Conservation (phyloP, 192 early-diverging fungal species). For the Umbelopsis vinacea region DNA sequence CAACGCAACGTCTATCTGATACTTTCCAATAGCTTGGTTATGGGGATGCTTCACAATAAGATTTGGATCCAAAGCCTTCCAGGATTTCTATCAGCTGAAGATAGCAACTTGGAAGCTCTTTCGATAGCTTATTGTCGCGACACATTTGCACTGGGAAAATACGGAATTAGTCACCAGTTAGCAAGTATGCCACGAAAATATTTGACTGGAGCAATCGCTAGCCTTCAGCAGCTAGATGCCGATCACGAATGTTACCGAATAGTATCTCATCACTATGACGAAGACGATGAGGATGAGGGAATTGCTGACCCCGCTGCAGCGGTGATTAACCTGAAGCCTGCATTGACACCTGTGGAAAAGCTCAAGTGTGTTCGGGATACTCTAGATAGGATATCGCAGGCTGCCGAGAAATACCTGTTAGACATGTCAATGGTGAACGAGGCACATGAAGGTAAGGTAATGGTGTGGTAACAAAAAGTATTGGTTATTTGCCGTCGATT, state of each 20-base stretch:
- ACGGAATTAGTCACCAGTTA: conserved; percentile 44
- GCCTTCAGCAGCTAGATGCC: conserved; percentile 36
- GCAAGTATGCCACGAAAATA: conserved; percentile 41
- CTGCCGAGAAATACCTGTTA: conserved; percentile 46
- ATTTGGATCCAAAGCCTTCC: conserved; percentile 55
- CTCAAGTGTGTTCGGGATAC: conserved; percentile 46
- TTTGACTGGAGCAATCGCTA: conserved; percentile 40
- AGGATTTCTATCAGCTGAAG: conserved; percentile 44
- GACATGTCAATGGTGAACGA: conserved; percentile 11
- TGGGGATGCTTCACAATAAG: conserved; percentile 57
- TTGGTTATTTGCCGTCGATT: background rate
- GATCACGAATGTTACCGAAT: conserved; percentile 5
- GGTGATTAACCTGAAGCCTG: conserved; percentile 16
- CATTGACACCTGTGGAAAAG: conserved; percentile 57
- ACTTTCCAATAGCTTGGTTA: conserved; percentile 42
- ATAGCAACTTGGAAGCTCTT: conserved; percentile 43
- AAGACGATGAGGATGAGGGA: conserved; percentile 29
- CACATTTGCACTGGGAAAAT: conserved; percentile 36
- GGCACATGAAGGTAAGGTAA: background rate
- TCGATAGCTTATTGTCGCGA: conserved; percentile 43
- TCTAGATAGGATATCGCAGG: conserved; percentile 47
- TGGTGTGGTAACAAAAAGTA: background rate
- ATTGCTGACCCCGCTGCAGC: background rate
- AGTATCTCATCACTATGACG: background rate
- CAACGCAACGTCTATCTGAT: background rate